Percentiles rank a stretch among this genome's conserved stretches.
Evolutionary conservation across 306 rosid genomes (phyloP).

Genomic region (Ormosia emarginata): DNA sequence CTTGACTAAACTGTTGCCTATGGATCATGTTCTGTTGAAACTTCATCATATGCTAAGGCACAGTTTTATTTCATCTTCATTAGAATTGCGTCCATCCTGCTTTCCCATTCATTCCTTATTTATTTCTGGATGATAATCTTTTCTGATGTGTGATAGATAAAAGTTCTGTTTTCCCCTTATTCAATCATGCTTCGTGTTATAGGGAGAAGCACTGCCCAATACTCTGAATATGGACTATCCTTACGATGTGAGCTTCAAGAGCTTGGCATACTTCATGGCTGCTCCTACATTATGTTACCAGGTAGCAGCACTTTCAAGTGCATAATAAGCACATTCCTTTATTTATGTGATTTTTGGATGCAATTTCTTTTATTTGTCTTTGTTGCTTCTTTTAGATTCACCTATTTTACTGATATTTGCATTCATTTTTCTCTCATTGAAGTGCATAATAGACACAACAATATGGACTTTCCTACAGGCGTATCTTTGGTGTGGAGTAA

Average conservation of each 20-base stretch:
- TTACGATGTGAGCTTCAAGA: conserved; percentile 57
- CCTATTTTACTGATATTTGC: background rate
- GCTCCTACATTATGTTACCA: conserved; percentile 98
- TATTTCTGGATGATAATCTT: conserved; percentile 17
- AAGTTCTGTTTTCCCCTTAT: background rate
- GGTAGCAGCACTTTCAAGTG: conserved; percentile 44
- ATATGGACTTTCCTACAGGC: background rate
- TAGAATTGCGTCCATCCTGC: background rate
- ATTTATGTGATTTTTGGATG: background rate
- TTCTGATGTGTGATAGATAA: conserved; percentile 10
- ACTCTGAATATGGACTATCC: conserved; percentile 41
- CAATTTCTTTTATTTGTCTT: background rate
- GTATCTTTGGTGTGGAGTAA: background rate
- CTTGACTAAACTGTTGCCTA: conserved; percentile 3
- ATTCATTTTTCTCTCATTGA: conserved; percentile 14
- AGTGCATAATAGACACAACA: background rate
- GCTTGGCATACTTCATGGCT: conserved; percentile 86
- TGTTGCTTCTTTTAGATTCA: background rate
- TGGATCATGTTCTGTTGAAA: background rate
- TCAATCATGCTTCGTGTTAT: conserved; percentile 24
- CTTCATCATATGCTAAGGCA: background rate
- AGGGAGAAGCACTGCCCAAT: conserved; percentile 66
- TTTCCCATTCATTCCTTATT: background rate
- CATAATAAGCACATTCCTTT: background rate
- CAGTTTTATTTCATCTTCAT: conserved; percentile 16